phyloP scores from a whole-genome alignment of 2,329 filamentous ascomycete species.

The Hysterium pulicare region DNA sequence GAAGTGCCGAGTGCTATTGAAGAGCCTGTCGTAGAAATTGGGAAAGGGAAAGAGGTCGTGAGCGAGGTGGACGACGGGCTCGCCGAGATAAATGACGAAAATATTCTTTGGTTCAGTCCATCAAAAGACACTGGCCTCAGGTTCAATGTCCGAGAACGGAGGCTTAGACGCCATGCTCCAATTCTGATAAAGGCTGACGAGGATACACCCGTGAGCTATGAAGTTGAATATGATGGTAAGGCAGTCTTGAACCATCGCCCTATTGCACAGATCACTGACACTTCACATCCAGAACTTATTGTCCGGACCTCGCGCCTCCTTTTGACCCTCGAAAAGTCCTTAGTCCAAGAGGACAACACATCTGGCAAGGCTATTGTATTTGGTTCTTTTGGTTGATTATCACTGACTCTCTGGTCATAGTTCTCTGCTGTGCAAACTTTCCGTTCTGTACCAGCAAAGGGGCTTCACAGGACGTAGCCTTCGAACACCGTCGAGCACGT shows the following conservation, averaged over 20 bases:
- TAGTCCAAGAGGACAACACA: conserved; percentile 56
- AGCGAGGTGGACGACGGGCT: conserved; percentile 10
- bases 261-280: neutral
- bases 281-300: conserved; percentile 57
- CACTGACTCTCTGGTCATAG: neutral
- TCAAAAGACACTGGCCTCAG: conserved; percentile 64
- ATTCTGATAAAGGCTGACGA: conserved; percentile 58
- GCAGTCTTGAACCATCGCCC: conserved; percentile 1
- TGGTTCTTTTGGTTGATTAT: conserved; percentile 43
- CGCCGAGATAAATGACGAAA: conserved; percentile 27
- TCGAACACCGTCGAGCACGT: neutral
- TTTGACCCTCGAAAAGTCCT: conserved; percentile 62
- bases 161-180: conserved; percentile 45
- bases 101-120: conserved; percentile 67
- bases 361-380: conserved; percentile 67
- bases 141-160: conserved; percentile 59
- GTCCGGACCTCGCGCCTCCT: conserved; percentile 63
- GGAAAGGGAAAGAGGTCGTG: conserved; percentile 19
- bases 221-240: conserved; percentile 69
- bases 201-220: conserved; percentile 66
- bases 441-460: neutral
- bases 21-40: conserved; percentile 22
- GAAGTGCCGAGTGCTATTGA: neutral
- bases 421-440: neutral
- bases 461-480: neutral